Evolutionary conservation across 306 rosid species (phyloP), one percentile per base, ranked within the genome.

Genomic region (Argentina anserina): DNA sequence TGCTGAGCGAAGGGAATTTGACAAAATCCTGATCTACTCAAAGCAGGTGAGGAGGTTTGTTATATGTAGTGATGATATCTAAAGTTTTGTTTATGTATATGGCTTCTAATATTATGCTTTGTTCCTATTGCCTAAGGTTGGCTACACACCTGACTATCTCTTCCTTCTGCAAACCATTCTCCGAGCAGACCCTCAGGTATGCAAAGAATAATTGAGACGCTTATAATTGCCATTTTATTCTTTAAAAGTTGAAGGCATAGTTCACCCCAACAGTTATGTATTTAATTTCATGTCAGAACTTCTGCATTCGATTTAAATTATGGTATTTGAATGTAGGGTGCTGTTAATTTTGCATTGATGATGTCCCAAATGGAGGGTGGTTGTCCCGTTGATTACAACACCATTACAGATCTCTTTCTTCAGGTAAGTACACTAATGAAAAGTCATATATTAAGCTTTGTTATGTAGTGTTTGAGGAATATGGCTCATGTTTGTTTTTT

Each of bases 351-450:
- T 84, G 99, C 97, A 53, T 84, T 95, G 72, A 95, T 95, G 99
- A 91, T 95, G 99, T 88, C 99, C 42, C 97, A 91, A 91, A 95
- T 95, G 99, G 99, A 95, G 82, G 99, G 99, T 65, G 99, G 99
- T 69, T 91, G 97, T 67, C 99, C 99, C 3, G 83, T 95, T 76
- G 99, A 95, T 80, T 95, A 95, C 86, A 95, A 95, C 77, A 95
- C 97, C 82, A 95, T 95, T 79, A 95, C 99, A 20, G 97, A 91
- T 83, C 90, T 95, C 80, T 95, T 95, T 81, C 99, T 95, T 80
- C 99, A 95, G 97, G 99, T 95, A 72, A 58, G 79, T 79, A 49
- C 29, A 45, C 69, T 74, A 28, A 29, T 41, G 50, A 36, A 31
- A 20, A 23, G 23, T 17, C 14, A 9, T 26, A 9, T 37, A 31